Evolutionary conservation across 2,329 filamentous ascomycete genomes (phyloP), one percentile per base, ranked within the genome.

Genomic region (Stenocarpella maydis): DNA sequence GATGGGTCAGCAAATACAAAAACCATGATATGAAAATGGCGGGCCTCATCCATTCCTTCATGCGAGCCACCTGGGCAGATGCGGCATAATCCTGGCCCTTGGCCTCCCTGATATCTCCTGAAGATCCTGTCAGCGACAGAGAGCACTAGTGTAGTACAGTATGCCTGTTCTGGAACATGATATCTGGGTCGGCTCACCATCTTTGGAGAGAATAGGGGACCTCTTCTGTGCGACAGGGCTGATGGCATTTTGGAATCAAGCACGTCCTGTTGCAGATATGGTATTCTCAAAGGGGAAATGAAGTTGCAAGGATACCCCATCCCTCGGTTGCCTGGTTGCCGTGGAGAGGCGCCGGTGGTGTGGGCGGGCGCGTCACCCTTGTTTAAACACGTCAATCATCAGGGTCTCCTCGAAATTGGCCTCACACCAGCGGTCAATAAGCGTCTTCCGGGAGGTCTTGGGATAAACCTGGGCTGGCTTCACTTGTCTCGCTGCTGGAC

Each of bases 201-300:
- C 19, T 34, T 34, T 2, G 41, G 12, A 7, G 15, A 17, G 41
- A 47, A 6, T 15, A 45, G 4, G 26, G 39, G 19, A 31, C 26
- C 14, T 47, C 6, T 4, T 5, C 10, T 17, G 5, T 37, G n/a
- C 47, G 43, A 26, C n/a, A 34, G n/a, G 21, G n/a, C 15, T 37
- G 43, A 63, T 63, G 58, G 58, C 43, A 63, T 63, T 63, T 24
- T 37, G 58, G 58, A 47, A 63, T 49, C 58, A 37, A n/a, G n/a
- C 43, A 34, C 2, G 7, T 28, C 17, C 28, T 6, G 43, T 49
- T 34, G 43, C 28, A 37, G 43, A 19, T 28, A 61, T 61, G 58
- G 41, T 10, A 63, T 63, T 49, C 43, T 49, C 28, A 15, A 19
- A 37, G 58, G 43, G 58, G 28, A 63, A 24, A 63, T 63, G 58